phyloP scores from a whole-genome alignment of 2,329 filamentous ascomycete species.

The Camillea tinctor region DNA sequence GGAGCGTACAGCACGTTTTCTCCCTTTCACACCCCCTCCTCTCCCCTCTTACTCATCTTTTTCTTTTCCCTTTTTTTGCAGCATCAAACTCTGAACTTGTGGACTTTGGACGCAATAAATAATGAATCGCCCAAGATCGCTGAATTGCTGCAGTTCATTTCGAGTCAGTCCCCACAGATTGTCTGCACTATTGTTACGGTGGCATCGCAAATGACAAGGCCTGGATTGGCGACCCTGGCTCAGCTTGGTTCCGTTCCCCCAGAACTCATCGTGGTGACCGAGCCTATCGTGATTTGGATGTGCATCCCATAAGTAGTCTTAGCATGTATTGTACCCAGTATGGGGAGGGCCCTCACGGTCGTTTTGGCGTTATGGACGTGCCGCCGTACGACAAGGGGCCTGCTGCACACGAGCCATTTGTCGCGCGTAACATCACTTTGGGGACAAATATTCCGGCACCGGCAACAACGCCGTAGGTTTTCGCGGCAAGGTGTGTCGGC shows the following conservation, averaged over 20 bases:
- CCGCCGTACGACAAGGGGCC: conserved; percentile 18
- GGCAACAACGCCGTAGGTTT: not conserved
- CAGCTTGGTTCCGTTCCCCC: conserved; percentile 1
- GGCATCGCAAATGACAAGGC: not conserved
- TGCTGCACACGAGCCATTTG: conserved; percentile 18
- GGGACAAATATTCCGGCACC: not conserved
- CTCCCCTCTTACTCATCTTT: not conserved
- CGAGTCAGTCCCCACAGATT: not conserved
- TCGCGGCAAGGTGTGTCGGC: not conserved
- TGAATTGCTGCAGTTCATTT: not conserved
- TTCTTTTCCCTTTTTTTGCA: not conserved
- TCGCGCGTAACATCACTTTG: conserved; percentile 4
- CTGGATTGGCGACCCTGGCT: conserved; percentile 1
- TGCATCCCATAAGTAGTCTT: conserved; percentile 6
- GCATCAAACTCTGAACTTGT: not conserved
- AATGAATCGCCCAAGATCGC: not conserved
- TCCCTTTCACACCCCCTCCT: conserved; percentile 7
- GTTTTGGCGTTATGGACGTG: conserved; percentile 16
- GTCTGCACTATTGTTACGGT: not conserved
- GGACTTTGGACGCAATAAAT: not conserved
- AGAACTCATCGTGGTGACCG: conserved; percentile 2
- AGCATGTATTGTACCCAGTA: not conserved
- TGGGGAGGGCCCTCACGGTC: conserved; percentile 5
- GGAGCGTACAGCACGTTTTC: conserved; percentile 8
- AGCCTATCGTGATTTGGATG: conserved; percentile 7